Base-by-base conservation (phyloP, 83 land plant genomes). In the Isoetes engelmannii region DNA sequence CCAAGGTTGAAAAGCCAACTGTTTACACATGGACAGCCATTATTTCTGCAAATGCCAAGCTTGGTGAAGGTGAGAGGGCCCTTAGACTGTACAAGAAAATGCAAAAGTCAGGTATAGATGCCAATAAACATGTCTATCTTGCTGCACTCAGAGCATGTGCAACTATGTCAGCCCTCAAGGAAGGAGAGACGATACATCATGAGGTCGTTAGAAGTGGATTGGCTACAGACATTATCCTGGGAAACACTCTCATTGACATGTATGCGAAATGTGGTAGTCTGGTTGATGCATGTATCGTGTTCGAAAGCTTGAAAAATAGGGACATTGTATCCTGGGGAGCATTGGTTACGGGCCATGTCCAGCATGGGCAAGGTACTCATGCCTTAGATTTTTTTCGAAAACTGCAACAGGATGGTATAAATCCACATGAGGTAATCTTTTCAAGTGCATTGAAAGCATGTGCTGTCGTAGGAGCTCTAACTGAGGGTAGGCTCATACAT, bases 201-300 rank as follows among this genome's bases (percentile, higher is more conserved):
- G 75, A 49, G 61, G 65, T 82, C 19, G 61, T 75, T 12, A 49
- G 12, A 49, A 49, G 53, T 49, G 53, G 53, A 49, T 49, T 49
- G 12, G 53, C 7, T 7, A 7, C 10, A 49, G 53, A 49, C 12
- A 49, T 49, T 49, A 49, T 49, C 12, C 10, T 82, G 72, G 73
- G 48, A 44, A 79, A 79, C 63, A 67, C 72, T 28, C 70, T 79
- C 18, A 43, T 82, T 54, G 74, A 84, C 43, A 78, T 81, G 82
- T 86, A 84, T 74, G 75, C 65, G 10, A 84, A 76, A 58, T 86
- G 85, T 72, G 84, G 76, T 5, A 57, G 75, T 15, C 69, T 81
- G 84, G 65, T 15, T 43, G 86, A 86, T 67, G 86, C 86, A 4
- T 57, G 70, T 3, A 50, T 63, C 7, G 12, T 77, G 57, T 73